These are phyloP conservation scores for Pythium angustatum DNA, from an alignment of 352 stramenopile species.

Conservation along the genomic window DNA sequence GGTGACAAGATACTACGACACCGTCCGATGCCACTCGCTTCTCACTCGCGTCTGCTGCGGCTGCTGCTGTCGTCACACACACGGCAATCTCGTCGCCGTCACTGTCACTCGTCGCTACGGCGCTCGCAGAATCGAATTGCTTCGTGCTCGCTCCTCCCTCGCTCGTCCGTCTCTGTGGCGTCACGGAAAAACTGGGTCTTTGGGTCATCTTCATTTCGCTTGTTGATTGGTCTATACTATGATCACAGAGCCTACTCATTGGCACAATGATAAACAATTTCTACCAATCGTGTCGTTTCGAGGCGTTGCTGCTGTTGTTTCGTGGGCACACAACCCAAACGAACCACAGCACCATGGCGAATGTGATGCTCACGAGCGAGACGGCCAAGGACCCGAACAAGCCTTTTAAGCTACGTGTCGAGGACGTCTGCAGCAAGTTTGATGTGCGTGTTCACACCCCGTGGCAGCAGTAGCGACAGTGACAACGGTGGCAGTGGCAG, in stretches of 20 bases:
- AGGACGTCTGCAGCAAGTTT: conserved; percentile 85
- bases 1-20: conserved; percentile 3
- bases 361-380: conserved; percentile 88
- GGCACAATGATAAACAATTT: conserved; percentile 7
- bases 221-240: not conserved
- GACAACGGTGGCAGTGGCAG: too few relatives aligned
- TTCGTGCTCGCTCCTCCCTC: not conserved
- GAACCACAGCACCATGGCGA: conserved; percentile 55
- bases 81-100: not conserved
- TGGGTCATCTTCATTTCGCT: conserved; percentile 7
- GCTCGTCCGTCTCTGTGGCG: conserved; percentile 21
- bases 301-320: not conserved
- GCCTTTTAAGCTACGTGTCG: conserved; percentile 81
- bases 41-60: too few relatives aligned
- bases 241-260: not conserved
- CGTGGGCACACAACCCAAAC: not conserved
- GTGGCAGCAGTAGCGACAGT: too few relatives aligned
- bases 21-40: too few relatives aligned
- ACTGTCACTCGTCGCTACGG: too few relatives aligned
- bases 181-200: conserved; percentile 22
- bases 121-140: too few relatives aligned
- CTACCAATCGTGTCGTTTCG: conserved; percentile 5
- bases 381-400: conserved; percentile 89
- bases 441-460: conserved; percentile 67
- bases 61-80: not conserved